A percentile compares a stretch with the other conserved stretches of the same genome.
Conservation (phyloP, 768 basidiomycete species). For the Coprinopsis cinerea region DNA sequence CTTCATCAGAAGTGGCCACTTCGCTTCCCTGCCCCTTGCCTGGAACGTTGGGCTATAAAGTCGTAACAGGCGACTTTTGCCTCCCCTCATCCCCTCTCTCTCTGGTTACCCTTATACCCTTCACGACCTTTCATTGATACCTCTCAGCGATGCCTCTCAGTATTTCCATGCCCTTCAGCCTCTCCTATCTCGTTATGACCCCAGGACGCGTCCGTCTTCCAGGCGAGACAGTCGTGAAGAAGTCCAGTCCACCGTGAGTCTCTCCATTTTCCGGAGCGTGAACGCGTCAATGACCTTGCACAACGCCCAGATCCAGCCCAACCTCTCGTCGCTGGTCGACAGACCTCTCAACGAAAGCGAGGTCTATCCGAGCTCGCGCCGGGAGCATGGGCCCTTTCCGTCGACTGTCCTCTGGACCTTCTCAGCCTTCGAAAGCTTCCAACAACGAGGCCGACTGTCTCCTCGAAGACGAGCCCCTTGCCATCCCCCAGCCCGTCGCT, state of each 20-base stretch:
- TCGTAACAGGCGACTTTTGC: background rate
- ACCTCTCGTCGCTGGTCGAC: constrained; percentile 14
- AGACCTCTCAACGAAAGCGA: constrained; percentile 20
- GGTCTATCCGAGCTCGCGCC: constrained; percentile 19
- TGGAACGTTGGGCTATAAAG: too few species aligned
- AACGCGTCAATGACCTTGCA: background rate
- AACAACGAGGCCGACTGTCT: background rate
- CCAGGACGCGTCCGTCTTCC: constrained; percentile 49
- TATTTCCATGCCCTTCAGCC: constrained; percentile 31
- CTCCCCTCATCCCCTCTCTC: background rate
- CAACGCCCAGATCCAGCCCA: constrained; percentile 1
- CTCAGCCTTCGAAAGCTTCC: background rate
- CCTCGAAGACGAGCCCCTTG: background rate
- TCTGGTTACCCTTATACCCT: too few species aligned
- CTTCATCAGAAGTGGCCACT: background rate
- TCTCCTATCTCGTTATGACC: constrained; percentile 49
- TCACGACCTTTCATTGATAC: background rate
- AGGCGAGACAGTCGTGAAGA: constrained; percentile 25
- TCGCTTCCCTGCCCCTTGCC: too few species aligned
- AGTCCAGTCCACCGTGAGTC: constrained; percentile 6
- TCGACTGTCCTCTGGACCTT: background rate
- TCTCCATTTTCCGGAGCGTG: background rate
- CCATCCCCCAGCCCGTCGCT: background rate
- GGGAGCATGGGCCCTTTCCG: constrained; percentile 2
- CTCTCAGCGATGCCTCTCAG: constrained; percentile 1